Conservation (phyloP, 139 green algal species). For the Haematococcus sp. region DNA sequence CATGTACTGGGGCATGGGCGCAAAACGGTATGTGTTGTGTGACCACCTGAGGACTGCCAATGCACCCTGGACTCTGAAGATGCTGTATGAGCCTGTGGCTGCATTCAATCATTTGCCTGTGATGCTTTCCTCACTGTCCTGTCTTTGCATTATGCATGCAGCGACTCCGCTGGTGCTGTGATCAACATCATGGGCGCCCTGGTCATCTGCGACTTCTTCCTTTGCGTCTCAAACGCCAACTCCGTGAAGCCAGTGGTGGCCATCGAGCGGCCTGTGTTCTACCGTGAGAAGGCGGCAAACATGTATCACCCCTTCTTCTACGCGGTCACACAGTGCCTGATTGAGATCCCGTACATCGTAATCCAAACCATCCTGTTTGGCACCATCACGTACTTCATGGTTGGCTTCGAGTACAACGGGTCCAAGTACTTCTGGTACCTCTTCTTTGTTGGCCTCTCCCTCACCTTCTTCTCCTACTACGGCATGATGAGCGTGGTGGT, state of each 20-base stretch:
- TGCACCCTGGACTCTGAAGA: too few species aligned
- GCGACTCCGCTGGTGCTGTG: neutral
- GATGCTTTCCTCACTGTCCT: too few species aligned
- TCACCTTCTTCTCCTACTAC: conserved; percentile 58
- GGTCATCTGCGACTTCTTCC: neutral
- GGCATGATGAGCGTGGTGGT: conserved; percentile 50
- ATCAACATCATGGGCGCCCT: conserved; percentile 11
- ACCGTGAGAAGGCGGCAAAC: conserved; percentile 43
- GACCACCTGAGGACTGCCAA: too few species aligned
- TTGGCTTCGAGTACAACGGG: conserved; percentile 37
- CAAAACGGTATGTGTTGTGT: too few species aligned
- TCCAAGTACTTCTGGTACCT: conserved; percentile 58
- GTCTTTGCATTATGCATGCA: neutral
- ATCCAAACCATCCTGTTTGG: conserved; percentile 46
- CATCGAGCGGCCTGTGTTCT: conserved; percentile 57
- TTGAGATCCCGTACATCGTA: conserved; percentile 48
- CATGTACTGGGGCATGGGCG: conserved; percentile 15
- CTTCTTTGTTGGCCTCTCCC: conserved; percentile 53
- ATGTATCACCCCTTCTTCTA: conserved; percentile 25
- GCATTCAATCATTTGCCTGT: too few species aligned
- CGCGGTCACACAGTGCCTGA: conserved; percentile 28
- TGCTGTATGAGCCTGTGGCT: too few species aligned
- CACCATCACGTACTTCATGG: conserved; percentile 45
- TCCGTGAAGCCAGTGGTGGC: conserved; percentile 31
- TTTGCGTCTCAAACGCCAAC: conserved; percentile 1